Evolutionary conservation across 192 early-diverging fungal genomes (phyloP), one percentile per base, ranked within the genome.

Genomic region (Gigaspora rosea): DNA sequence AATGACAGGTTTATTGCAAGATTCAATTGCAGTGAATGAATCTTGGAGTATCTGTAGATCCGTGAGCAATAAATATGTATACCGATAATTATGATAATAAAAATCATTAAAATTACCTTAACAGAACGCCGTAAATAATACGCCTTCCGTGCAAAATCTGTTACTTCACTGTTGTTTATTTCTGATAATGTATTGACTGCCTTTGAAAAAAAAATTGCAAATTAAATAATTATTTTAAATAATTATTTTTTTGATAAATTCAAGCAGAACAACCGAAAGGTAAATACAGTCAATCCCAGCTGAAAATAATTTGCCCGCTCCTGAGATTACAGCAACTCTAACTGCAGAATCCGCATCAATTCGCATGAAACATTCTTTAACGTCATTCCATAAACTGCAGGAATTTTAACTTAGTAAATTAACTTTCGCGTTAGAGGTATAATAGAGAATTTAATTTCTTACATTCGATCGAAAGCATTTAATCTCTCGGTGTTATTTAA

Each of bases 1-100:
- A 78, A 99, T 92, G 5, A 99, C 95, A 16, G 96, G 93, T 79
- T 93, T 92, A 76, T 92, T 85, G 79, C 95, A 97, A 32, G 77
- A 68, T 81, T 98, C 96, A 63, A 97, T 90, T 11, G 90, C 88
- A 16, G 88, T 91, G 71, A 98, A 87, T 8, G 87, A 80, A 52
- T 85, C 86, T 87, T 94, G 93, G 58, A 88, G 85, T 9, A 32
- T 27, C 83, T 86, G 41, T 59, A 69, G 4, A 8, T 22, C 10
- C 3, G 41, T 66, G 41, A 66, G 10, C 41, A 47, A 68, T 33
- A 62, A 73, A 62, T 27, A 20, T 18, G 78, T 35, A 18, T 27
- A 62, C 22, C 27, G 47, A 48, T 50, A 35, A 41, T 51, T 65
- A 32, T 47, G n/a, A 16, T 64, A n/a, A 71, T 11, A 12, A 18